These are phyloP conservation scores for Gloeophyllum trabeum DNA, from an alignment of 768 basidiomycete genomes.

Conservation along the genomic window DNA sequence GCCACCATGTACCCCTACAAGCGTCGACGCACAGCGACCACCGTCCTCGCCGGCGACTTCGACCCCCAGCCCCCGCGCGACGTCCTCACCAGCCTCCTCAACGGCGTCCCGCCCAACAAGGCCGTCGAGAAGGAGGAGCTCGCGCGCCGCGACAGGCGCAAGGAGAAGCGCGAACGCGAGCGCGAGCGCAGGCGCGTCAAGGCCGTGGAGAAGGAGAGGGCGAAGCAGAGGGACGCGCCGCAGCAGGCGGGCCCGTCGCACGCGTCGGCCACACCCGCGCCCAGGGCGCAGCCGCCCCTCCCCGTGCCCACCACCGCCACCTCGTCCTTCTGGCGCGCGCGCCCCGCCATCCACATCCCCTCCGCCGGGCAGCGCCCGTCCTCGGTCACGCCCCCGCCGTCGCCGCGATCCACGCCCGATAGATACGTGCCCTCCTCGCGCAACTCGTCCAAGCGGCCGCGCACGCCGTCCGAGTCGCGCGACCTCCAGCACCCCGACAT, in stretches of 20 bases:
- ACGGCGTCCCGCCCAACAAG: conserved; percentile 60
- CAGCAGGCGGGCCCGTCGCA: conserved; percentile 20
- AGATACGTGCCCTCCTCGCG: conserved; percentile 73
- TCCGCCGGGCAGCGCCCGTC: conserved; percentile 57
- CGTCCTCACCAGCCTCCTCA: conserved; percentile 69
- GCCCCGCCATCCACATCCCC: conserved; percentile 60
- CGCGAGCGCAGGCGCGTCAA: conserved; percentile 34
- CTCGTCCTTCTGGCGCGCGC: conserved; percentile 53
- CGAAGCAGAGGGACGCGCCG: conserved; percentile 15
- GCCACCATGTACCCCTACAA: conserved; percentile 1
- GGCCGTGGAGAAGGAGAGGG: conserved; percentile 15
- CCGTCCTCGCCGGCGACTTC: conserved; percentile 67
- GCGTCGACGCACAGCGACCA: conserved; percentile 53
- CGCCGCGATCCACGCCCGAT: conserved; percentile 64
- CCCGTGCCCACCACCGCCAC: conserved; percentile 15
- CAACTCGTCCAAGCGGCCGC: conserved; percentile 72
- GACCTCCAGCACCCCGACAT: conserved; percentile 10
- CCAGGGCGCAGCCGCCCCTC: conserved; percentile 11
- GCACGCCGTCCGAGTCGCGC: conserved; percentile 62
- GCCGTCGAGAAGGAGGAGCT: conserved; percentile 53
- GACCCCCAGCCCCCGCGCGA: conserved; percentile 59
- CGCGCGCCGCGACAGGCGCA: conserved; percentile 39
- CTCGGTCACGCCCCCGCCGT: conserved; percentile 70
- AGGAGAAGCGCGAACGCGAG: conserved; percentile 40
- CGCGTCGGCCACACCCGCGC: conserved; percentile 15